These are phyloP conservation scores for Echites panduratus DNA, from an alignment of 257 asterid species.

Conservation along the genomic window DNA sequence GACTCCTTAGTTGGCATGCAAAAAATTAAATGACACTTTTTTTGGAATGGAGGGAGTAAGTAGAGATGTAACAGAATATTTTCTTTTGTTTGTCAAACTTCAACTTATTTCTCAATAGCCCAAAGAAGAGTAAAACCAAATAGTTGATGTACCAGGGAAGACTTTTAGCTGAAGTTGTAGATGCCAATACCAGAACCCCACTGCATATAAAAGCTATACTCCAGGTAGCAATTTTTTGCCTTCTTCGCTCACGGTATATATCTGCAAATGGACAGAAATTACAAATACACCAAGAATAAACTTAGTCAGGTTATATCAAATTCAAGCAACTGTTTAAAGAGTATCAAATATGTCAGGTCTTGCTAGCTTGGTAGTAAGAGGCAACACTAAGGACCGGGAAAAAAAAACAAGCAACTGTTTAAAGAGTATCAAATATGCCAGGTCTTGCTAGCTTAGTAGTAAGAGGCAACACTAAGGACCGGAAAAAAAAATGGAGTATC, in stretches of 20 bases:
- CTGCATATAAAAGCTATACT: constrained; percentile 23
- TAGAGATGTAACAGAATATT: no score
- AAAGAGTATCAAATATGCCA: no score
- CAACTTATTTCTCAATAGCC: neutral
- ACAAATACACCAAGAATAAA: neutral
- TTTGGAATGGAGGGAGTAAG: no score
- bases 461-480: no score
- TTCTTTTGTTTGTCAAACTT: no score
- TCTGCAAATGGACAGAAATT: constrained; percentile 8
- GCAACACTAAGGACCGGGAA: no score
- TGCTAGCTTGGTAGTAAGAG: no score
- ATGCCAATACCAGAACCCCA: constrained; percentile 26
- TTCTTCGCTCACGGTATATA: constrained; percentile 14
- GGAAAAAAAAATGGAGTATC: no score
- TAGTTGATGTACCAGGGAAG: constrained; percentile 24
- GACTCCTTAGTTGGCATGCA: no score
- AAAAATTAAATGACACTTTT: no score
- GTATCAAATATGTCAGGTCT: no score
- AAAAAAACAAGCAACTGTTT: neutral
- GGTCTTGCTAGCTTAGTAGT: no score
- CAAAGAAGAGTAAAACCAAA: constrained; percentile 3
- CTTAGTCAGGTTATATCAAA: neutral
- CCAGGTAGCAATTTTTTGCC: constrained; percentile 22
- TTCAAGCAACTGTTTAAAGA: neutral
- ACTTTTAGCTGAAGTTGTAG: constrained; percentile 27